Conservation (phyloP, 2,329 filamentous ascomycete genomes). For the Aspergillus flavus region DNA sequence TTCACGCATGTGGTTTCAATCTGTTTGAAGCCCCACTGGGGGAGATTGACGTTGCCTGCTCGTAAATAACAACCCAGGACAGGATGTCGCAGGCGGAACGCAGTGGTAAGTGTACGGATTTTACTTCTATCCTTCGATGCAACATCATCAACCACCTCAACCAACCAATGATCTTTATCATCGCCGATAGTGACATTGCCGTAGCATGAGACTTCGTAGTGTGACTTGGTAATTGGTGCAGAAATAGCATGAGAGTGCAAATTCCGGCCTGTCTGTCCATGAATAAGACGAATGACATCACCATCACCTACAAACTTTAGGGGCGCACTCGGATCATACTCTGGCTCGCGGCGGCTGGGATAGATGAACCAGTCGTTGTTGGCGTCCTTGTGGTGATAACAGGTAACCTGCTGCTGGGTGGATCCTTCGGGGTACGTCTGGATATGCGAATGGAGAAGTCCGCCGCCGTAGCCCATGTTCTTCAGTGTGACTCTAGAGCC, state of each 20-base stretch:
- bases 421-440: constrained; percentile 96
- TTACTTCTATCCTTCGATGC: constrained; percentile 81
- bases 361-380: constrained; percentile 99
- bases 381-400: constrained; percentile 98
- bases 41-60: constrained; percentile 92
- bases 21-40: constrained; percentile 99
- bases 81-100: constrained; percentile 84
- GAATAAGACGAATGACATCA: constrained; percentile 80
- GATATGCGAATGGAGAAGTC: constrained; percentile 92
- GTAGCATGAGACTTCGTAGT: constrained; percentile 93
- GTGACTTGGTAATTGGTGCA: constrained; percentile 84
- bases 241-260: constrained; percentile 90
- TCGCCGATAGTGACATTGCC: constrained; percentile 95
- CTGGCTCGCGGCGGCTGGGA: constrained; percentile 77
- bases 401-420: constrained; percentile 92
- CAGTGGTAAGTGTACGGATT: constrained; percentile 87
- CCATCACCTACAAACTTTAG: constrained; percentile 76
- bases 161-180: constrained; percentile 94
- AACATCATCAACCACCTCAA: constrained; percentile 90
- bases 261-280: constrained; percentile 94
- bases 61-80: constrained; percentile 89
- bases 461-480: constrained; percentile 99
- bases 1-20: constrained; percentile 96
- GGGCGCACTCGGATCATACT: constrained; percentile 72
- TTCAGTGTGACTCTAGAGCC: constrained; percentile 92